These are phyloP conservation scores for Pulchroboletus neoregius DNA, from an alignment of 1,284 basidiomycete genomes.

Conservation along the genomic window DNA sequence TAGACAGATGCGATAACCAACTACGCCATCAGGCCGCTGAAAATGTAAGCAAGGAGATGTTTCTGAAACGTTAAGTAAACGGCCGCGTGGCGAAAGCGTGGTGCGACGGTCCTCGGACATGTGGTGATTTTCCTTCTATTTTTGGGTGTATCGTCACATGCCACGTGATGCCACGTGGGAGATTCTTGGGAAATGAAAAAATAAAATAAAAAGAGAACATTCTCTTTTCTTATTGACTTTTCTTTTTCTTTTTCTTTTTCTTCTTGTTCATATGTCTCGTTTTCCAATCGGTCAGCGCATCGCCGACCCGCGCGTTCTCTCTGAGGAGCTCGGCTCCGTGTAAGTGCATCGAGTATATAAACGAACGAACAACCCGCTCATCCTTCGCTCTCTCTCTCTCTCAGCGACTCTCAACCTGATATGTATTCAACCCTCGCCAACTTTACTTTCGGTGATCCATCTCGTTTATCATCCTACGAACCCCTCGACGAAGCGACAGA, in stretches of 20 bases:
- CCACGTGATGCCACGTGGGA: conserved; percentile 29
- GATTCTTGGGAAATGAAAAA: conserved; percentile 7
- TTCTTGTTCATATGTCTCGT: conserved; percentile 5
- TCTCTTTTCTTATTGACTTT: conserved; percentile 1
- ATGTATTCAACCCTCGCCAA: conserved; percentile 29
- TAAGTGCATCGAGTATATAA: conserved; percentile 5
- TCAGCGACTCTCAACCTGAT: not conserved
- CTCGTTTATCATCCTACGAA: conserved; percentile 16
- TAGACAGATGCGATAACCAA: conserved; percentile 79
- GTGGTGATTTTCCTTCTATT: too few species aligned
- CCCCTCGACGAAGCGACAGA: conserved; percentile 13
- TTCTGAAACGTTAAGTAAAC: too few species aligned
- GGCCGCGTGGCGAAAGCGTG: too few species aligned
- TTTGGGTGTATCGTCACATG: too few species aligned
- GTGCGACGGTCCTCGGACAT: too few species aligned
- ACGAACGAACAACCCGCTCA: too few species aligned
- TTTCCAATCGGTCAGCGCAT: conserved; percentile 28
- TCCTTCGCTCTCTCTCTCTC: not conserved
- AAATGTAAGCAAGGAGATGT: too few species aligned
- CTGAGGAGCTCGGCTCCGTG: conserved; percentile 27
- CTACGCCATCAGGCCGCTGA: conserved; percentile 51
- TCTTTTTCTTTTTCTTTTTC: not conserved
- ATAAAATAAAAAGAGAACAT: conserved; percentile 7
- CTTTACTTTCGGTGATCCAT: conserved; percentile 27
- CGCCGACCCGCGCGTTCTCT: conserved; percentile 30